A percentile compares a stretch with the other conserved stretches of the same genome.
Conservation (phyloP, 2,329 filamentous ascomycete species). For the Aureobasidium sp. region DNA sequence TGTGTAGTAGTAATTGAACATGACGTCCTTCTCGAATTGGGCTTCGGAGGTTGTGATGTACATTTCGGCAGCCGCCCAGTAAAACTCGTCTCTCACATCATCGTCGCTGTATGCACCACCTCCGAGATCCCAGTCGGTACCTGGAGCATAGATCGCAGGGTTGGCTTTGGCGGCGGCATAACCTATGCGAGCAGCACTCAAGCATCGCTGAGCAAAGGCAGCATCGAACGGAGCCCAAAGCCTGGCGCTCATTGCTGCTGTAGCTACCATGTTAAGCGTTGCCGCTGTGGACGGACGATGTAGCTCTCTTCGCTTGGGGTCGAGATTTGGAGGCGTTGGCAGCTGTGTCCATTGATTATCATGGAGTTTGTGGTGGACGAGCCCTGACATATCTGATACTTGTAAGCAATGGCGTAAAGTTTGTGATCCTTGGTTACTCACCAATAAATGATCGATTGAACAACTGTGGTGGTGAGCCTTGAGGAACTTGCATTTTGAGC, state of each 20-base stretch:
- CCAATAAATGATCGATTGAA: conserved; percentile 15
- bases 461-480: conserved; percentile 10
- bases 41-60: conserved; percentile 17
- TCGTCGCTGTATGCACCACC: conserved; percentile 18
- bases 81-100: conserved; percentile 17
- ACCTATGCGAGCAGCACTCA: conserved; percentile 10
- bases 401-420: not conserved
- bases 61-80: conserved; percentile 18
- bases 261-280: conserved; percentile 17
- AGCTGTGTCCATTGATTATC: conserved; percentile 18
- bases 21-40: conserved; percentile 15
- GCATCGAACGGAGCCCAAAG: conserved; percentile 13
- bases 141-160: conserved; percentile 15
- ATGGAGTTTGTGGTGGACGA: conserved; percentile 17
- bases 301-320: conserved; percentile 16
- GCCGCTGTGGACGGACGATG: conserved; percentile 17
- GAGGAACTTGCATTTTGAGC: conserved; percentile 17
- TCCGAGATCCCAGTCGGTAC: conserved; percentile 18
- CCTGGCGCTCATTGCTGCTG: conserved; percentile 16
- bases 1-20: conserved; percentile 15
- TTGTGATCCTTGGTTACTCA: not conserved
- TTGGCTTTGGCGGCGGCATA: conserved; percentile 16
- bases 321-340: conserved; percentile 11
- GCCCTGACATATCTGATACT: conserved; percentile 12
- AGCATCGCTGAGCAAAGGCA: conserved; percentile 9